Conservation (phyloP, 2,329 filamentous ascomycete genomes). For the Paecilomyces dactylethromorphus region DNA sequence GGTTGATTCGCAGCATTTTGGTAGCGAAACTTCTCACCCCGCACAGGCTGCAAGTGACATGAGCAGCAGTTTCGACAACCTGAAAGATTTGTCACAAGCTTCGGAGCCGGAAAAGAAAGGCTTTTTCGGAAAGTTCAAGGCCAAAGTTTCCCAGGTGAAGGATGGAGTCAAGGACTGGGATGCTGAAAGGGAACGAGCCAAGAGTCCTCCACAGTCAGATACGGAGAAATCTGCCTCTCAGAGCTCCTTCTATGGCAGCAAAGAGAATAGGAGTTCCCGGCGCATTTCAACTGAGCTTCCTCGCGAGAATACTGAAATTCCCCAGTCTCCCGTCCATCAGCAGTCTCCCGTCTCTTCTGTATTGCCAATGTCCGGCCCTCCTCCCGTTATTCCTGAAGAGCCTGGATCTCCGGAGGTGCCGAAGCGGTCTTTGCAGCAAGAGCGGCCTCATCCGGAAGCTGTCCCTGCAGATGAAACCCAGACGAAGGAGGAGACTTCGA, state of each 20-base stretch:
- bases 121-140: conserved; percentile 59
- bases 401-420: conserved; percentile 6
- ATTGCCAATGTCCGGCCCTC: conserved; percentile 20
- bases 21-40: conserved; percentile 27
- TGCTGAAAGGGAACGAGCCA: conserved; percentile 47
- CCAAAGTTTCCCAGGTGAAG: conserved; percentile 50
- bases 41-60: conserved; percentile 33
- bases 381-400: conserved; percentile 28
- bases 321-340: conserved; percentile 18
- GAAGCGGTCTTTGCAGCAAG: not conserved
- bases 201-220: conserved; percentile 41
- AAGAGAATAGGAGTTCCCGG: conserved; percentile 13
- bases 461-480: not conserved
- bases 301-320: conserved; percentile 11
- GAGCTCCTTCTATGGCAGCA: conserved; percentile 27
- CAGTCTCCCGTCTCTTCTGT: conserved; percentile 23
- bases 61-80: conserved; percentile 19
- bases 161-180: conserved; percentile 51
- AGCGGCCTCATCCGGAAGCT: not conserved
- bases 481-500: not conserved
- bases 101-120: conserved; percentile 50
- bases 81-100: conserved; percentile 17
- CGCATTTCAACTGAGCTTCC: conserved; percentile 9
- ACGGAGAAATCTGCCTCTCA: conserved; percentile 26
- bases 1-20: conserved; percentile 36